Base-by-base conservation (phyloP, 352 stramenopile genomes). In the Globisporangium middletonii region DNA sequence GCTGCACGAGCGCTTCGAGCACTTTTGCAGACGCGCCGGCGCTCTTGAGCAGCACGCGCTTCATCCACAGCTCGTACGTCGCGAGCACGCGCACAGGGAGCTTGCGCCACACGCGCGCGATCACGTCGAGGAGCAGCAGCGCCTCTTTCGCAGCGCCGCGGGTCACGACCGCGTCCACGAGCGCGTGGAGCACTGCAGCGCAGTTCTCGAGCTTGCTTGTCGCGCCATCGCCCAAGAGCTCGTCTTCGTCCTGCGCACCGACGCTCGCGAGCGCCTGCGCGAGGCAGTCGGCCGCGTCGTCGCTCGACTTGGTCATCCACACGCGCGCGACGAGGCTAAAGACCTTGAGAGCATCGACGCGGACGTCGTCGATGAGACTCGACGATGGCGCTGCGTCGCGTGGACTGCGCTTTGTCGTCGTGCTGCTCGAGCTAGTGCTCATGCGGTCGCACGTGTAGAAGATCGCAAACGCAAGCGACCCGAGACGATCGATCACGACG, bases 1-100 rank as follows among this genome's bases (percentile, higher is more conserved):
- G 43, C 2, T 63, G 47, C 2, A 75, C 54, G 37, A 75, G 64
- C 16, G 68, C 68, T 35, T 75, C 67, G 9, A 78, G 38, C 3
- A 81, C 23, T 16, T 62, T 64, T 41, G 68, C 60, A 27, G 60
- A 57, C 26, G 56, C 49, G 26, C 65, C 62, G 37, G 49, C 55
- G 8, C 56, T 50, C 13, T 45, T 43, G 2, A 63, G 42, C n/a
- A 71, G 33, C 19, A 56, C 41, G 19, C 65, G 53, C 52, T 68
- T 66, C 55, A 77, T 74, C 71, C 71, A 79, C 8, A 52, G 38
- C 23, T 69, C 58, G 44, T 62, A 59, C 42, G 59, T 57, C 16
- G 27, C 19, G 11, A 72, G 44, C 6, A 60, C 37, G 23, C 47
- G 49, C 26, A 19, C 44, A 6, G 65, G 41, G 7, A 70, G 38